phyloP scores from a whole-genome alignment of 2,329 filamentous ascomycete genomes.

The Leptographium wingfieldii region DNA sequence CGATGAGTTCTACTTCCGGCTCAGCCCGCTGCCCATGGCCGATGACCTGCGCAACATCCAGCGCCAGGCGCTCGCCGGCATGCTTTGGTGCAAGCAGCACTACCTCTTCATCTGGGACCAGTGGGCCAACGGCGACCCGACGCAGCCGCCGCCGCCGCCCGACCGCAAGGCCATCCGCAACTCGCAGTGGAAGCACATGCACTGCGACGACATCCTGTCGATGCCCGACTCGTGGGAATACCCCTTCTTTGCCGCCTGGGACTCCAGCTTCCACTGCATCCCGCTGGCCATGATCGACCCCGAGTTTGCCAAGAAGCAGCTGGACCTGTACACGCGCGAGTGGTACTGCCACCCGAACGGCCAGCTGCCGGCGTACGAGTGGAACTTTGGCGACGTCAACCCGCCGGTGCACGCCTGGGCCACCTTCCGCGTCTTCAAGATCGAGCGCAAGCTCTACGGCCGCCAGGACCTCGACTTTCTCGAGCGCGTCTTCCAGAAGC shows the following conservation, averaged over 20 bases:
- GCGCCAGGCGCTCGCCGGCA: conserved; percentile 83
- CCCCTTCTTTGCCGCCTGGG: conserved; percentile 95
- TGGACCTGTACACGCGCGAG: conserved; percentile 89
- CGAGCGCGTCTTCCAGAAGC: conserved; percentile 90
- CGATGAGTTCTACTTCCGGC: conserved; percentile 88
- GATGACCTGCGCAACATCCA: conserved; percentile 93
- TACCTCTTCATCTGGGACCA: conserved; percentile 97
- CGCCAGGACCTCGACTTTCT: conserved; percentile 90
- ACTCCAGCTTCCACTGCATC: conserved; percentile 94
- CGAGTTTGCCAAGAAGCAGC: conserved; percentile 95
- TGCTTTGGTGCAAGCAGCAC: conserved; percentile 98
- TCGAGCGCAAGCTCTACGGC: conserved; percentile 94
- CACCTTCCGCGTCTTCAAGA: conserved; percentile 92
- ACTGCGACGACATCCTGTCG: conserved; percentile 87
- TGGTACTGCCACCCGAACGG: conserved; percentile 99
- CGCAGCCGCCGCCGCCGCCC: conserved; percentile 73
- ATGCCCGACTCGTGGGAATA: conserved; percentile 99
- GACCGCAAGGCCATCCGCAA: conserved; percentile 74
- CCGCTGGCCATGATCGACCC: conserved; percentile 94
- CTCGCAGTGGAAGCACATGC: conserved; percentile 83
- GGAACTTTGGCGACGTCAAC: conserved; percentile 97
- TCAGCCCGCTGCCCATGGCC: conserved; percentile 85
- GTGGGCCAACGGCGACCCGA: conserved; percentile 90
- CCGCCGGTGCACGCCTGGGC: conserved; percentile 95
- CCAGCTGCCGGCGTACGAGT: conserved; percentile 83